Conservation (phyloP, 1,139 yeast genomes). For the Dujonia santamariae region DNA sequence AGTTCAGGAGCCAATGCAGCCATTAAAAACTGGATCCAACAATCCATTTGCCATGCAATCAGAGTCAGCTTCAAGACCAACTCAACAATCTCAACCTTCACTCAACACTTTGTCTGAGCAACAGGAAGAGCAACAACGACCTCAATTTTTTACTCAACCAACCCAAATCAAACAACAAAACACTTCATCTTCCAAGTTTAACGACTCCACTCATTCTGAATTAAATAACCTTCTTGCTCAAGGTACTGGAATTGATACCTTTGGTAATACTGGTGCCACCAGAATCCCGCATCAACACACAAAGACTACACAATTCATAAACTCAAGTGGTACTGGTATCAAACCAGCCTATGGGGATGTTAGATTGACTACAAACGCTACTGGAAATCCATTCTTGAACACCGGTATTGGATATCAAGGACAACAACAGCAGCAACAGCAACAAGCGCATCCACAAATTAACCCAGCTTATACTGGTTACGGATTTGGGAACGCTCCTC, state of each 20-base stretch:
- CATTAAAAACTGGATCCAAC: conserved; percentile 78
- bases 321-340: conserved; percentile 85
- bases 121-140: conserved; percentile 20
- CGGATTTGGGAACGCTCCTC: conserved; percentile 78
- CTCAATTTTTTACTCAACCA: conserved; percentile 22
- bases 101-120: conserved; percentile 9
- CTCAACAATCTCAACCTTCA: conserved; percentile 23
- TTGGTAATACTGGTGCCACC: conserved; percentile 88
- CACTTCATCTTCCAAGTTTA: conserved; percentile 38
- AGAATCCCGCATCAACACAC: conserved; percentile 95
- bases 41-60: conserved; percentile 77
- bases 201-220: conserved; percentile 60
- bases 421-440: conserved; percentile 30
- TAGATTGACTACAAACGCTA: conserved; percentile 40
- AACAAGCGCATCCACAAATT: conserved; percentile 19
- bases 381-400: conserved; percentile 73
- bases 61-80: conserved; percentile 18
- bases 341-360: conserved; percentile 44
- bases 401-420: conserved; percentile 75
- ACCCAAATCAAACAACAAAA: conserved; percentile 25
- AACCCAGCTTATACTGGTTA: conserved; percentile 73
- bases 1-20: conserved; percentile 44
- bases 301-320: conserved; percentile 71
- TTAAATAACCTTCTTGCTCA: conserved; percentile 75
- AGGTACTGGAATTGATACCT: conserved; percentile 93